Base-by-base conservation (phyloP, 2,329 filamentous ascomycete species). In the Daldinia sp. region DNA sequence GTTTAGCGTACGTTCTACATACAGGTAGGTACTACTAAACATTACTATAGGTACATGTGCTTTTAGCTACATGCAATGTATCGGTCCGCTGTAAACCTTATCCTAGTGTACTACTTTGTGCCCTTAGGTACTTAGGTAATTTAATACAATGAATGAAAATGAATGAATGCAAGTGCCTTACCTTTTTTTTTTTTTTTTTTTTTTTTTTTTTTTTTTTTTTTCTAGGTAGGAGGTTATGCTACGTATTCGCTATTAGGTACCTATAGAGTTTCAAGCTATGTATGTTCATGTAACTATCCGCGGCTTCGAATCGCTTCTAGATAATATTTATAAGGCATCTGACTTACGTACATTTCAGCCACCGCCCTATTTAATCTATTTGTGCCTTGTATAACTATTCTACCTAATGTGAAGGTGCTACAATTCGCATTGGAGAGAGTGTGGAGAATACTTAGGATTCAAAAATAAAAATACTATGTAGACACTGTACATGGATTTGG, bases 31-130 rank as follows among this genome's bases (percentile, higher is more conserved):
- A n/a, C n/a, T n/a, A n/a, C n/a, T n/a, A n/a, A n/a, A n/a, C n/a
- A n/a, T n/a, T n/a, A n/a, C n/a, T n/a, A n/a, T n/a, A n/a, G n/a
- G 20, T 33, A 33, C 30, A 33, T 33, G 30, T 10, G 30, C 20
- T 23, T 33, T 39, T 39, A 23, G 18, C n/a, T 55, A 28, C 13
- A 56, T 56, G 35, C 28, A 26, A 41, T 56, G 53, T 56, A 56
- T 37, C 23, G 35, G 35, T 39, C 30, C 51, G 51, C 46, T 55
- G 18, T 10, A 39, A 55, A 55, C 33, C 33, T 55, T 51, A 51
- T 9, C 35, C 13, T 39, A 39, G 13, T 37, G 35, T 37, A 26
- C 30, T 46, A 44, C 46, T 30, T 30, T 18, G 13, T 33, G 15
- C 44, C 23, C 44, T 10, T 26, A 46, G 18, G 20, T 46, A 26